These are phyloP conservation scores for Mortierella sp. DNA, from an alignment of 371 early-diverging fungal genomes.

Conservation along the genomic window DNA sequence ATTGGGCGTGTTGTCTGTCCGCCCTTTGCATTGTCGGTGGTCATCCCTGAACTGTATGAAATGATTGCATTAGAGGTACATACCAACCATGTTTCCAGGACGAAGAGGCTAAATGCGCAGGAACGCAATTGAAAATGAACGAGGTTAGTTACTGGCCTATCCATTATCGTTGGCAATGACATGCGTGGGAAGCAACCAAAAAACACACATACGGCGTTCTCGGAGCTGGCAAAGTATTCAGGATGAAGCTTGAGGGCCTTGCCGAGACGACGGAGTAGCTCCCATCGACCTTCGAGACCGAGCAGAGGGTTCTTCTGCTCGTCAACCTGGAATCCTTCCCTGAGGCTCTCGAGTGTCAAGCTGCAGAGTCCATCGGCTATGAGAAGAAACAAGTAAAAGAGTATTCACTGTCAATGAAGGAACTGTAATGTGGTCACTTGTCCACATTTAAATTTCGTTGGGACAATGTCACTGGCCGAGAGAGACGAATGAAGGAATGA, in stretches of 20 bases:
- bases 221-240: slow-evolving; percentile 71
- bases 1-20: background rate
- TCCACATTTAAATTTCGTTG: background rate
- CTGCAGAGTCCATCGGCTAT: slow-evolving; percentile 68
- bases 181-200: background rate
- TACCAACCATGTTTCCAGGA: slow-evolving; percentile 88
- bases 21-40: background rate
- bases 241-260: slow-evolving; percentile 65
- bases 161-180: background rate
- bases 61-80: slow-evolving; percentile 31
- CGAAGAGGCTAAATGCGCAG: slow-evolving; percentile 61
- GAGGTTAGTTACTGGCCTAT: background rate
- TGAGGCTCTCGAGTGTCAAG: slow-evolving; percentile 73
- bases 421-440: background rate
- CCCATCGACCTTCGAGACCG: slow-evolving; percentile 85
- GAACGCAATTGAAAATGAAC: background rate
- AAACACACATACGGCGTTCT: slow-evolving; percentile 26
- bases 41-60: background rate
- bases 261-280: slow-evolving; percentile 80
- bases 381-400: background rate
- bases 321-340: slow-evolving; percentile 85
- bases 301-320: slow-evolving; percentile 81
- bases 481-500: background rate
- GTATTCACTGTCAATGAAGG: background rate
- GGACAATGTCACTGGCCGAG: background rate